These are phyloP conservation scores for Entomortierella beljakovae DNA, from an alignment of 192 early-diverging fungal species.

Conservation along the genomic window DNA sequence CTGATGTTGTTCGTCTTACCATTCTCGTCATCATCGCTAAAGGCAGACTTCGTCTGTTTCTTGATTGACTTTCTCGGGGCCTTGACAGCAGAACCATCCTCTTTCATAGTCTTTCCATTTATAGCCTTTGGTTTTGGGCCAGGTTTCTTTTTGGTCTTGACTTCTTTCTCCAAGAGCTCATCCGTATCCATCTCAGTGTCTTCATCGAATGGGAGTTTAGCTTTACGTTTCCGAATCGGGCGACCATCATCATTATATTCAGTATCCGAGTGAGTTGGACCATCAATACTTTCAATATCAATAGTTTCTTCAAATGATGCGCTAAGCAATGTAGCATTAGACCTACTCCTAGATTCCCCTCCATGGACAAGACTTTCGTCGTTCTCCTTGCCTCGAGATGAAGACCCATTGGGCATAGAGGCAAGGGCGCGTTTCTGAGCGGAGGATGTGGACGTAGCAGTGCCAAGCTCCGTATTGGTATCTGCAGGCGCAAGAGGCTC, in stretches of 20 bases:
- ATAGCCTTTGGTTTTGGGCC: constrained; percentile 19
- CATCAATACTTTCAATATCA: constrained; percentile 38
- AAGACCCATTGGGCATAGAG: background rate
- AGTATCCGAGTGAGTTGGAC: constrained; percentile 14
- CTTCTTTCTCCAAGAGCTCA: constrained; percentile 44
- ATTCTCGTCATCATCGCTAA: constrained; percentile 50
- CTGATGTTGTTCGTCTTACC: background rate
- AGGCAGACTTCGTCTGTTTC: constrained; percentile 20
- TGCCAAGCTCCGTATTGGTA: constrained; percentile 23
- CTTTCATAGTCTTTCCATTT: background rate
- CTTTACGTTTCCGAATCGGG: constrained; percentile 46
- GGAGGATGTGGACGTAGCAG: background rate
- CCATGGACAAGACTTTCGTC: constrained; percentile 20
- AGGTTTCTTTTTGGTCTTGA: constrained; percentile 46
- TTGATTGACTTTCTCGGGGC: constrained; percentile 32
- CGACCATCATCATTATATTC: constrained; percentile 34
- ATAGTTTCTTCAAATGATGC: constrained; percentile 22
- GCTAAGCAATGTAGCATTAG: background rate
- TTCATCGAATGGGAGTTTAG: constrained; percentile 41
- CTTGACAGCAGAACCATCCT: constrained; percentile 9
- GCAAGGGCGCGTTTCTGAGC: constrained; percentile 18
- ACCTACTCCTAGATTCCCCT: background rate
- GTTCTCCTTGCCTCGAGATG: constrained; percentile 40
- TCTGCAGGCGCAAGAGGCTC: constrained; percentile 33
- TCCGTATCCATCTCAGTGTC: constrained; percentile 54